Evolutionary conservation across 2,329 filamentous ascomycete species (phyloP), one percentile per base, ranked within the genome.

Genomic region (Ascochyta koolunga): DNA sequence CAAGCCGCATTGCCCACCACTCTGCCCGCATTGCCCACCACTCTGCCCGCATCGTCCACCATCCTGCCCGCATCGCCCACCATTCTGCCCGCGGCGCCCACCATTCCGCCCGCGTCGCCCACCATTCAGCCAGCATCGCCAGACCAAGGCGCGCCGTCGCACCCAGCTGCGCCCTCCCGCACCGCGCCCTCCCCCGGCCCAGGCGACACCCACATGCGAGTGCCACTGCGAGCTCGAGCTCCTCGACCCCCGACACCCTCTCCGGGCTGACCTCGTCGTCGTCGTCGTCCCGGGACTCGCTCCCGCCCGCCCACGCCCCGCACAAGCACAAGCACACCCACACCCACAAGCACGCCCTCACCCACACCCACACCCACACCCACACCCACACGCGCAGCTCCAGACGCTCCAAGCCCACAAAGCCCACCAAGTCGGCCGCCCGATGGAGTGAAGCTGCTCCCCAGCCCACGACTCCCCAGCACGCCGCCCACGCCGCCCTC

Each of bases 391-490:
- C 62, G 54, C 67, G 65, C 43, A 66, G 50, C 56, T 56, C 60
- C 43, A 57, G 67, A 54, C 67, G 66, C 55, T 60, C 59, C 54
- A 71, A 71, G 61, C 35, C 65, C 36, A 64, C 42, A 52, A 68
- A 71, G 61, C 33, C 65, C 35, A 64, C 39, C 54, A 67, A 64
- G 59, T 33, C 56, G 18, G 59, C 48, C 21, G 41, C 56, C 62
- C 51, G 52, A 73, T 74, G 70, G 70, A 72, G 59, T 70, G 71
- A 50, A 11, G 46, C 52, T 43, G 47, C 52, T 35, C 4, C 45
- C 31, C 41, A 27, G 53, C 54, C 64, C 25, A 63, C 58, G 33
- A 49, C 55, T 38, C 44, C 59, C 36, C 61, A 56, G 36, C 57
- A 48, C 41, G 45, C 56, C 18, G 56, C 56, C 25, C 59, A 44